Evolutionary conservation across 495 filamentous ascomycete genomes (phyloP).

Genomic region (Tuber microsphaerosporum): DNA sequence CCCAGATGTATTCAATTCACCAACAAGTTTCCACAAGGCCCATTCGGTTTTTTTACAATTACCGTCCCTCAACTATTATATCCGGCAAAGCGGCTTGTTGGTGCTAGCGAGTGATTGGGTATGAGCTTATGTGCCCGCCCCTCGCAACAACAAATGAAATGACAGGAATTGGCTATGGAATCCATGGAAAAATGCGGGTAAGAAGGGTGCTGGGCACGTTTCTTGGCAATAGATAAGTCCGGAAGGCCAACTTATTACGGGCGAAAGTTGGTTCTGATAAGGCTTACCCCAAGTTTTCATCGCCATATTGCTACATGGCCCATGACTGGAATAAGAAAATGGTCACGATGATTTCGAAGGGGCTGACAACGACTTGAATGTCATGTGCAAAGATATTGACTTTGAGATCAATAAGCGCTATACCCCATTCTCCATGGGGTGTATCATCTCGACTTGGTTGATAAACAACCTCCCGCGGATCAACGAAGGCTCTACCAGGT

Average conservation of each 20-base stretch:
- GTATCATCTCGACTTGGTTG: neutral
- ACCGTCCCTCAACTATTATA: neutral
- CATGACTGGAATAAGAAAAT: neutral
- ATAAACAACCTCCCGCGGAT: neutral
- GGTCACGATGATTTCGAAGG: neutral
- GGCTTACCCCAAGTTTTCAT: neutral
- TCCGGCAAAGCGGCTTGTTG: neutral
- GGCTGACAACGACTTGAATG: neutral
- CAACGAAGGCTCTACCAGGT: neutral
- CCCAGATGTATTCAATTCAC: neutral
- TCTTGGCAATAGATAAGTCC: neutral
- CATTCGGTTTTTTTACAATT: neutral
- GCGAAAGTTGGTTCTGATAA: neutral
- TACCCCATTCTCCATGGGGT: neutral
- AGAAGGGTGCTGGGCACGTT: neutral
- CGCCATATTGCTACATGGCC: neutral
- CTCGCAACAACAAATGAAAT: neutral
- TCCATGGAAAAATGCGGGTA: neutral
- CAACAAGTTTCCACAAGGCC: neutral
- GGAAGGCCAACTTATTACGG: neutral
- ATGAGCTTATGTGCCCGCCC: neutral
- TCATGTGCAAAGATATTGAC: constrained; percentile 1
- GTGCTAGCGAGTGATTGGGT: neutral
- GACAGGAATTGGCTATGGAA: neutral
- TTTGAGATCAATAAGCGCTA: neutral